Percentiles rank a stretch among this genome's conserved stretches.
Evolutionary conservation across 2,329 filamentous ascomycete genomes (phyloP).

Genomic region (Bipolaris bicolor): DNA sequence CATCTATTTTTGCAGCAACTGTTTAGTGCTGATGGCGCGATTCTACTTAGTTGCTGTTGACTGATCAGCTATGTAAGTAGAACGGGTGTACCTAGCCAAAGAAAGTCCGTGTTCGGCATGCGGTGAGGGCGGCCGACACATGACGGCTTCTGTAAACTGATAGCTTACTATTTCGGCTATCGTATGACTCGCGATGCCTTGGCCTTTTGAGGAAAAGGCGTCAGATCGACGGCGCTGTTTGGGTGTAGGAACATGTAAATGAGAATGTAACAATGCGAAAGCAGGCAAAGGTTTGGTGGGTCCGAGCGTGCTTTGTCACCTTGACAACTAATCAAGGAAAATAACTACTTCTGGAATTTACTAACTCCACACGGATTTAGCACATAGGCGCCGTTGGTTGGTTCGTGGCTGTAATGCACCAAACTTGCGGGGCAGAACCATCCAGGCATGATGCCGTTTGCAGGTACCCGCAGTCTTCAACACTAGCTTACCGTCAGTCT

Average conservation of each 20-base stretch:
- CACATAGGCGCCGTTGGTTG: not conserved
- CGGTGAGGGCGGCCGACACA: not conserved
- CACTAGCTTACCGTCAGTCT: not conserved
- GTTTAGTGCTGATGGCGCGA: not conserved
- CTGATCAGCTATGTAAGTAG: not conserved
- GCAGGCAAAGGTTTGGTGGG: not conserved
- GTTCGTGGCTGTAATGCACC: not conserved
- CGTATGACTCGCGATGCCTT: not conserved
- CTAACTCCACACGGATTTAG: not conserved
- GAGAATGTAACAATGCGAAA: not conserved
- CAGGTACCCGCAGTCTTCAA: not conserved
- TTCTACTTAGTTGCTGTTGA: not conserved
- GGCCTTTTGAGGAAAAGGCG: not conserved
- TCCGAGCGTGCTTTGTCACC: constrained; percentile 1
- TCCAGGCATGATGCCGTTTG: not conserved
- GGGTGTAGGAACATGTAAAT: not conserved
- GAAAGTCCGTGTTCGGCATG: not conserved
- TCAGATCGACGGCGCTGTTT: not conserved
- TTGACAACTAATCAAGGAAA: not conserved
- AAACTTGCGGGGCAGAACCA: not conserved
- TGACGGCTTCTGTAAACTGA: not conserved
- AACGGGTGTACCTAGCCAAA: not conserved
- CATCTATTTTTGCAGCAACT: not conserved
- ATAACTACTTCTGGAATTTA: not conserved
- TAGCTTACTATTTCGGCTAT: not conserved